phyloP scores from a whole-genome alignment of 805 yeast species.

The Wickerhamiella spandovensis region DNA sequence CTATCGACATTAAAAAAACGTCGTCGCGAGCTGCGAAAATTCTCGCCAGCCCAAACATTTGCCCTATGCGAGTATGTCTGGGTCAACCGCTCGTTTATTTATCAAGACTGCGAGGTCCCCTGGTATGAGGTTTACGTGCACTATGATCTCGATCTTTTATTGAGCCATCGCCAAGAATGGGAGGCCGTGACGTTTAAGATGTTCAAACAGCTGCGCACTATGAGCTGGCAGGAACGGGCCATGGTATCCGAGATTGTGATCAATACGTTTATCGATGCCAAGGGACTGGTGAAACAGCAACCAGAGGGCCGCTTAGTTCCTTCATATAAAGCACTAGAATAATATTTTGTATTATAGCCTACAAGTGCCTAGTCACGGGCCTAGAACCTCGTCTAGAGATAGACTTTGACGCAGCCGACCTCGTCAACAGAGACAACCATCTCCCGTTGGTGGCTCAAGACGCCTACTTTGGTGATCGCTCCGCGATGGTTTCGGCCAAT shows the following conservation, averaged over 20 bases:
- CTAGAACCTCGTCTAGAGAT: constrained; percentile 5
- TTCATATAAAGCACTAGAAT: not conserved
- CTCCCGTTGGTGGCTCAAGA: constrained; percentile 37
- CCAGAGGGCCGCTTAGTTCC: not conserved
- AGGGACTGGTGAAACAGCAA: not conserved
- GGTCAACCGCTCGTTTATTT: not conserved
- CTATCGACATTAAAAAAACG: not conserved
- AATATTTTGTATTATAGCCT: not conserved
- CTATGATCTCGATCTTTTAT: not conserved
- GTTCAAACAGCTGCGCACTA: not conserved
- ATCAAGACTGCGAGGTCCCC: not conserved
- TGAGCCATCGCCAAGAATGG: not conserved
- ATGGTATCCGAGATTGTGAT: not conserved
- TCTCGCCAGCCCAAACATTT: not conserved
- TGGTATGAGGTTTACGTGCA: not conserved
- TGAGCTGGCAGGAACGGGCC: not conserved
- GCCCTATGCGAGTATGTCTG: constrained; percentile 1
- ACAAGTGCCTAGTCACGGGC: not conserved
- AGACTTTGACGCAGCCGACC: constrained; percentile 51
- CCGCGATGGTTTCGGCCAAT: constrained; percentile 38
- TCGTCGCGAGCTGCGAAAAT: not conserved
- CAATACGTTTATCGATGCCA: not conserved
- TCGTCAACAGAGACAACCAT: constrained; percentile 57
- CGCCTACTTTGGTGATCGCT: constrained; percentile 34
- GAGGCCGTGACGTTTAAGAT: not conserved